A percentile compares a stretch with the other conserved stretches of the same genome.
These are phyloP conservation scores for Alternaria sp. DNA, from an alignment of 2,329 filamentous ascomycete species.

Conservation along the genomic window DNA sequence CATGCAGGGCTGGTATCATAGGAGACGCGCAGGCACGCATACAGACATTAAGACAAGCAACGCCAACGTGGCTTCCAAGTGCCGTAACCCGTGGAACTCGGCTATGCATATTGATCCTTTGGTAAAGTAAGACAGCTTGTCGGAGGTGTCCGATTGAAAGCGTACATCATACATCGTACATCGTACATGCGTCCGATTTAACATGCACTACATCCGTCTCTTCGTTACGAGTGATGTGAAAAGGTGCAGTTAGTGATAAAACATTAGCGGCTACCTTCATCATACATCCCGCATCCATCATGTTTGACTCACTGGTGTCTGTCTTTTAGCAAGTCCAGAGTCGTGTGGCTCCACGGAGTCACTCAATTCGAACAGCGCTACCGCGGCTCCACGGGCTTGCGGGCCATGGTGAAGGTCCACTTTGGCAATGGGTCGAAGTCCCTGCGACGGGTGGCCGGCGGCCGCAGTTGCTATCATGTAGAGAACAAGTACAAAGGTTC, in stretches of 20 bases:
- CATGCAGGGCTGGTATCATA: neutral
- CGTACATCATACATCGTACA: neutral
- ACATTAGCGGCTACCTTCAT: neutral
- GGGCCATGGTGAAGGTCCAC: constrained; percentile 12
- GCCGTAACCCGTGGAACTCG: constrained; percentile 10
- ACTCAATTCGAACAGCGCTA: constrained; percentile 2
- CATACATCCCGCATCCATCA: neutral
- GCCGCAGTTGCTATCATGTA: constrained; percentile 12
- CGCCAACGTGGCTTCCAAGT: constrained; percentile 11
- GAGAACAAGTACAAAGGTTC: neutral
- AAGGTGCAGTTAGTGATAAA: neutral
- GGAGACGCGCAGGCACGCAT: neutral
- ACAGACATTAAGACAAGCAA: constrained; percentile 5
- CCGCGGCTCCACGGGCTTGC: constrained; percentile 15
- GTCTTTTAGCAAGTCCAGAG: neutral
- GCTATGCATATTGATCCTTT: constrained; percentile 19
- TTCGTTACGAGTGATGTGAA: neutral
- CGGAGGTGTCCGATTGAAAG: neutral
- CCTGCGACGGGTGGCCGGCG: constrained; percentile 19
- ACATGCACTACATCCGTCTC: neutral
- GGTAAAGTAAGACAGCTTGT: neutral
- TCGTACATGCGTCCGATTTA: neutral
- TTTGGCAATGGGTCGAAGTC: constrained; percentile 15
- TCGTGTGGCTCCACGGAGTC: constrained; percentile 9
- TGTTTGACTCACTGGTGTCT: constrained; percentile 3